Percentiles rank a stretch among this genome's conserved stretches.
phyloP scores from a whole-genome alignment of 2,329 filamentous ascomycete genomes.

The Talaromyces sp. region DNA sequence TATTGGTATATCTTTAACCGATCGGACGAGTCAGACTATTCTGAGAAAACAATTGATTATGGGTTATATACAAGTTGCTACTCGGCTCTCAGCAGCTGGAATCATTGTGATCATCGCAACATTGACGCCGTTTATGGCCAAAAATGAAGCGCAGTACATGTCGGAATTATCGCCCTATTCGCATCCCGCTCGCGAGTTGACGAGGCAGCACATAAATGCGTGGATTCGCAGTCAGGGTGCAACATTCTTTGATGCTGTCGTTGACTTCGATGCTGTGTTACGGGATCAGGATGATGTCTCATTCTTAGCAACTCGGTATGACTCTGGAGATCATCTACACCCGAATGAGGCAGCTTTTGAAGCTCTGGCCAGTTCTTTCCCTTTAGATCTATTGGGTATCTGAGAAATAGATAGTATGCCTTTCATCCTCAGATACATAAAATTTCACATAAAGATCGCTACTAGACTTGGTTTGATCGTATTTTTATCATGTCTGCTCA shows the following conservation, averaged over 20 bases:
- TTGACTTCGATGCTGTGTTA: slow-evolving; percentile 63
- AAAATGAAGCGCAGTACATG: slow-evolving; percentile 23
- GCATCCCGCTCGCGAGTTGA: slow-evolving; percentile 54
- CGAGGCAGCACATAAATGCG: slow-evolving; percentile 58
- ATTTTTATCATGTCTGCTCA: background rate
- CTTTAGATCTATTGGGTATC: slow-evolving; percentile 54
- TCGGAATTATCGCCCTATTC: slow-evolving; percentile 53
- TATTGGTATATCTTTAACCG: slow-evolving; percentile 56
- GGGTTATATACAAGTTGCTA: slow-evolving; percentile 60
- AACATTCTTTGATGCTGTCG: slow-evolving; percentile 58
- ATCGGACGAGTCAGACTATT: slow-evolving; percentile 44
- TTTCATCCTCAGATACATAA: too few species aligned
- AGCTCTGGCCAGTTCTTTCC: slow-evolving; percentile 59
- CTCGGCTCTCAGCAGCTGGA: slow-evolving; percentile 54
- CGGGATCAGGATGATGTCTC: slow-evolving; percentile 51
- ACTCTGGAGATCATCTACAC: slow-evolving; percentile 66
- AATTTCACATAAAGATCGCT: background rate
- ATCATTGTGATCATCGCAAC: slow-evolving; percentile 63
- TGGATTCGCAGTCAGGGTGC: slow-evolving; percentile 56
- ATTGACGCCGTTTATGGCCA: slow-evolving; percentile 62
- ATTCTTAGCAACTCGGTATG: slow-evolving; percentile 53
- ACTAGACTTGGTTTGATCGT: background rate
- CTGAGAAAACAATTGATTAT: slow-evolving; percentile 55
- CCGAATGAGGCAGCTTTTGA: slow-evolving; percentile 61
- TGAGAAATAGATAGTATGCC: background rate